phyloP scores from a whole-genome alignment of 148 eudicot genomes.

The Agrostemma githago region DNA sequence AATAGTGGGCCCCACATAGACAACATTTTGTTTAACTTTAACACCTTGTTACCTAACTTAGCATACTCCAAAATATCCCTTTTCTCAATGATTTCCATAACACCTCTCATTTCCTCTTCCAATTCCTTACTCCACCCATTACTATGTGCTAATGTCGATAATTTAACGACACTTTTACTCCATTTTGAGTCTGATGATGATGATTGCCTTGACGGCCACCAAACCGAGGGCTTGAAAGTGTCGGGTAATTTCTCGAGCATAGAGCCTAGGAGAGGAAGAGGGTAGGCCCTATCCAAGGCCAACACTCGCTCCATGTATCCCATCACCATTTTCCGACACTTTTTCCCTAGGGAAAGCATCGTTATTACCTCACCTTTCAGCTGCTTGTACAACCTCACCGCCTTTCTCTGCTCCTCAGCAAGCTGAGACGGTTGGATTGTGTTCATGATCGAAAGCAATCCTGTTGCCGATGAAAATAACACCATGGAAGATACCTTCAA shows the following conservation, averaged over 20 bases:
- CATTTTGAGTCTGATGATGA: background rate
- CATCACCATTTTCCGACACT: constrained; percentile 30
- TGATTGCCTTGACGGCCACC: constrained; percentile 42
- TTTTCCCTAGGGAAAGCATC: constrained; percentile 19
- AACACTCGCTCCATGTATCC: constrained; percentile 40
- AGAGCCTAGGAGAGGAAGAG: constrained; percentile 54
- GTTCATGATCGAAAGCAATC: constrained; percentile 45
- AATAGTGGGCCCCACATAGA: constrained; percentile 51
- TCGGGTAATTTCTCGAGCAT: constrained; percentile 66
- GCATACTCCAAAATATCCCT: constrained; percentile 55
- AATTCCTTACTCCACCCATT: constrained; percentile 51
- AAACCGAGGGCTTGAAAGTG: constrained; percentile 38
- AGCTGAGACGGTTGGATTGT: constrained; percentile 72
- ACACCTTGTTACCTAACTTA: constrained; percentile 53
- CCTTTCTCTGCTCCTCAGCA: constrained; percentile 62
- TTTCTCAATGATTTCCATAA: constrained; percentile 32
- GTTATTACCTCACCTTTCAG: constrained; percentile 32
- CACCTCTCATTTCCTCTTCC: constrained; percentile 49
- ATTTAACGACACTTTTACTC: background rate
- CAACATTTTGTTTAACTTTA: constrained; percentile 47
- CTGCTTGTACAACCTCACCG: constrained; percentile 43
- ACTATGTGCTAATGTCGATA: background rate
- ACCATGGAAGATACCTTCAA: constrained; percentile 44
- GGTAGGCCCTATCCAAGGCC: constrained; percentile 57
- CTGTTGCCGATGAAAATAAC: constrained; percentile 46